Base-by-base conservation (phyloP, 139 green algal species). In the Asterochloris sp. region DNA sequence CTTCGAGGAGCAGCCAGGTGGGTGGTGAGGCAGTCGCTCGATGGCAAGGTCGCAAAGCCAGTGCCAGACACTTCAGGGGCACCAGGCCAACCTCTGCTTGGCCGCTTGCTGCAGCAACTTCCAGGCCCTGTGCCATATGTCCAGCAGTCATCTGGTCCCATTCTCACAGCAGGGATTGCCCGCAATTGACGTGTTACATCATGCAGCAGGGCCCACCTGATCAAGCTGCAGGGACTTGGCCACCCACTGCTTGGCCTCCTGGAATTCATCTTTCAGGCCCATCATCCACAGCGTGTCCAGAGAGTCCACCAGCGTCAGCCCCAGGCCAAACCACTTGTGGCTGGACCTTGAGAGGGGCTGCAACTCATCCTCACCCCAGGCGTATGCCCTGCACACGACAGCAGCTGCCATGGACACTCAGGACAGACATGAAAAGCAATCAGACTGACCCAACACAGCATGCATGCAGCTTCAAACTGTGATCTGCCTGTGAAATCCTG, bases 281-380 rank as follows among this genome's bases (percentile, higher is more conserved):
- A 92, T 76, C 9, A 97, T 86, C 28, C 94, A 73, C 16, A 98
- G 87, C 11, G 94, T 98, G 85, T 97, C 93, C 62, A 97, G 77
- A 24, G 88, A 88, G 84, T 98, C 94, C 11, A 96, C 88, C 26
- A 97, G 88, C 8, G 92, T 97, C 6, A 96, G 84, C 0, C 89
- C 89, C 77, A 97, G 82, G 67, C 83, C 82, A 76, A 95, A 91
- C 91, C 92, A 96, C 60, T 91, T 61, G 61, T 47, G n/a, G 12
- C 61, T 62, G 0, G 69, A 60, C 64, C 80, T 83, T n/a, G 86
- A 86, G 10, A 92, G 76, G 9, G 91, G 90, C 60, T 78, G 86
- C 61, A 98, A 84, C 82, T 97, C 94, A 74, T 98, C 94, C 68
- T 91, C 23, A 9, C 94, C 94, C 90, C 91, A 97, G 0, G 94